Evolutionary conservation across 208 protist species (phyloP), one percentile per base, ranked within the genome.

Genomic region (Leishmania martiniquensis): DNA sequence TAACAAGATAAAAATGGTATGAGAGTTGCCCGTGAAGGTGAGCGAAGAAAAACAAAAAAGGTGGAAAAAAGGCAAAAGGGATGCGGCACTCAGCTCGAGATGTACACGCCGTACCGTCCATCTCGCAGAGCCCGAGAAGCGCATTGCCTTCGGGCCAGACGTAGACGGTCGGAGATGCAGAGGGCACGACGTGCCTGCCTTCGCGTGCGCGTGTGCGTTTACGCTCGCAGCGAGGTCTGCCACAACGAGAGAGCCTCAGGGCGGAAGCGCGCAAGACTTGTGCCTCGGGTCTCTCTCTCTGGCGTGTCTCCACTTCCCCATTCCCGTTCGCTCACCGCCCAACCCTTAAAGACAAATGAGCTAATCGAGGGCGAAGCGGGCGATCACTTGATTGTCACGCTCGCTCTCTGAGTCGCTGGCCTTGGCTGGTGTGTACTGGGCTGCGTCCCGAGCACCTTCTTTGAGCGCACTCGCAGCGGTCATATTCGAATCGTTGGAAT

Each of bases 371-470:
- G 90, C 87, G 4, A 93, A 83, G 45, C 92, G 84, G 5, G 89
- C 89, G 29, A 95, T 86, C 37, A 91, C 87, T 45, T 88, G 82
- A 72, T 97, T 97, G 37, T 90, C 89, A 4, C 87, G 81, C 66
- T 95, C 92, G 66, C 87, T 93, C 76, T 96, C 90, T 34, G 92
- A 83, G 80, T 96, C 90, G 79, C 90, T 96, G 15, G 79, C 89
- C 5, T 88, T 89, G 10, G 87, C 87, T 10, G 92, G 92, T 22
- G 72, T 69, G 70, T 88, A 87, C 25, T 57, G 75, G 20, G 65
- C 81, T 37, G 60, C 42, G 9, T 39, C 32, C 1, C 9, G 49
- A 42, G 49, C n/a, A 1, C 10, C 39, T 3, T 39, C 25, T 0
- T 32, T 10, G 25, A 62, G 47, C 3, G 52, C 22, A 13, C 32